Percentiles rank a stretch among this genome's conserved stretches.
phyloP scores from a whole-genome alignment of 768 basidiomycete genomes.

The Pleurotus sapidus region DNA sequence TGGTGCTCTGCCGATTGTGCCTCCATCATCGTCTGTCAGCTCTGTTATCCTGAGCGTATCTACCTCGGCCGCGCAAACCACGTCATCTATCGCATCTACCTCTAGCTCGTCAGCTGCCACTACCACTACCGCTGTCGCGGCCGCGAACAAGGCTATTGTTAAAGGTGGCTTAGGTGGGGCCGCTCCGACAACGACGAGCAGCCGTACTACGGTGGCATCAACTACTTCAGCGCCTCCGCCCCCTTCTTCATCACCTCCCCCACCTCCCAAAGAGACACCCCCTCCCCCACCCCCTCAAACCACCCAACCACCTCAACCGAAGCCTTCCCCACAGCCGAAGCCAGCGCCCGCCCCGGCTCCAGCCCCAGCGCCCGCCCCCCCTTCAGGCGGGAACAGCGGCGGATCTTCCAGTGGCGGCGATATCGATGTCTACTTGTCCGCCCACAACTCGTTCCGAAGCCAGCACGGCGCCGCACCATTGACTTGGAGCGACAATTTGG shows the following conservation, averaged over 20 bases:
- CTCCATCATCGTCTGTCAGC: constrained; percentile 6
- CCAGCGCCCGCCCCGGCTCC: constrained; percentile 13
- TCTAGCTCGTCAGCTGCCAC: constrained; percentile 14
- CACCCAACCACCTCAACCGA: constrained; percentile 11
- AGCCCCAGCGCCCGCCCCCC: constrained; percentile 4
- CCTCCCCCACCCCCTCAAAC: constrained; percentile 15
- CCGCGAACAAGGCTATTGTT: constrained; percentile 9
- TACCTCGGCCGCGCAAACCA: constrained; percentile 8
- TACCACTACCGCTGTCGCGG: constrained; percentile 14
- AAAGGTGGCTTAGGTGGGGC: constrained; percentile 10
- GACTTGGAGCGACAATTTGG: constrained; percentile 61
- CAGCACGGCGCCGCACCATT: constrained; percentile 62
- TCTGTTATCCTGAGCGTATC: constrained; percentile 9
- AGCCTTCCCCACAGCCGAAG: constrained; percentile 7
- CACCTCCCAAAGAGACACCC: constrained; percentile 13
- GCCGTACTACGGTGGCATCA: constrained; percentile 5
- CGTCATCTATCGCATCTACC: constrained; percentile 11
- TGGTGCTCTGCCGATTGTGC: constrained; percentile 6
- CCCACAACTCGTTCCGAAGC: constrained; percentile 62
- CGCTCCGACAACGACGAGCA: constrained; percentile 11
- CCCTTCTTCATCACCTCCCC: constrained; percentile 11
- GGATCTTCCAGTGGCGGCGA: constrained; percentile 37
- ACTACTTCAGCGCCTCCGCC: constrained; percentile 2
- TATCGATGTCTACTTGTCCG: constrained; percentile 48
- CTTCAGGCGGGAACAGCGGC: constrained; percentile 10